Evolutionary conservation across 2,329 filamentous ascomycete species (phyloP), one percentile per base, ranked within the genome.

Genomic region (Colletotrichum euphorbiae): DNA sequence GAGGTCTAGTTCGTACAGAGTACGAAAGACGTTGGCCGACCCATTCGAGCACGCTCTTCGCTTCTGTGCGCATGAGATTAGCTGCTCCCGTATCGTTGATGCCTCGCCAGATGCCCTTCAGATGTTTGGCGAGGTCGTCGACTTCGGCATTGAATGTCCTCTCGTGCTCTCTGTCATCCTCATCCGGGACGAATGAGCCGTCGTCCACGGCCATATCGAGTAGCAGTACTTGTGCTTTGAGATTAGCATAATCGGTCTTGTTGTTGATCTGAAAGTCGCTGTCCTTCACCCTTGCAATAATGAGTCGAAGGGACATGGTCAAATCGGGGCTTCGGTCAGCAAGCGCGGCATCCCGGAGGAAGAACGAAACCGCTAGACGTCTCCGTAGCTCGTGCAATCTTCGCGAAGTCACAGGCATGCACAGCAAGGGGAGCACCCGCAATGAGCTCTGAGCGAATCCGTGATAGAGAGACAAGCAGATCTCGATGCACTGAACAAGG

Each of bases 61-160:
- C 89, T 74, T 97, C 89, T 33, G 92, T 91, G 33, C 92, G 87
- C 15, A 87, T 85, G 66, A 96, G 83, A 73, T 91, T 89, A 21
- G 89, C 89, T 50, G 93, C 91, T 45, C 92, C 93, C 1, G 90
- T 86, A 74, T 94, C 92, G 67, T 90, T 86, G 73, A 97, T 97
- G 43, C 85, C 85, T 65, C 82, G 81, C 78, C 83, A 84, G 36
- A 89, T 80, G 15, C 79, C 76, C 70, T 90, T 88, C 58, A 97
- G 81, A 38, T 81, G 82, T 17, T 80, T 78, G 1, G 88, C 84
- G 4, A 97, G 82, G 21, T 80, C 81, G 77, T 97, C 94, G 38
- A 97, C 82, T 11, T 89, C 83, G 6, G 80, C 77, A 74, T 98
- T 93, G 81, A 95, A 97, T 3, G 80, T 69, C 52, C 72, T 77